These are phyloP conservation scores for Hanseniaspora uvarum DNA, from an alignment of 1,139 yeast species.

Conservation along the genomic window DNA sequence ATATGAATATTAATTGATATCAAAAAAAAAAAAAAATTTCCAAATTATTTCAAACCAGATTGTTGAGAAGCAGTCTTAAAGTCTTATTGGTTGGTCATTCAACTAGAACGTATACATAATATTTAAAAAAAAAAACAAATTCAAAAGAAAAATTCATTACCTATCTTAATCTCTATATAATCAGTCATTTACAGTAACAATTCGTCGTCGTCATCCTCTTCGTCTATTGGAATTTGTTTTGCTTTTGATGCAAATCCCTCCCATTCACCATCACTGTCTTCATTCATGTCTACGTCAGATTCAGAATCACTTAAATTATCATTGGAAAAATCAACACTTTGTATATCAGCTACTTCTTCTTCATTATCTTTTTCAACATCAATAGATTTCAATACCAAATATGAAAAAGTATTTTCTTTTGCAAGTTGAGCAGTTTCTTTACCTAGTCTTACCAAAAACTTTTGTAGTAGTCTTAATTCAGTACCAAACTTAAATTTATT, in stretches of 20 bases:
- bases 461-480: constrained; percentile 59
- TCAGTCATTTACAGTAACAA: neutral
- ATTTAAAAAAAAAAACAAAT: no score
- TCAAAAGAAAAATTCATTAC: neutral
- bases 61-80: no score
- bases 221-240: constrained; percentile 22
- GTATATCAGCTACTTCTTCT: constrained; percentile 24
- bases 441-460: constrained; percentile 64
- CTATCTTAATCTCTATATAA: neutral
- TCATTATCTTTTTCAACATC: constrained; percentile 28
- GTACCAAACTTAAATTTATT: constrained; percentile 58
- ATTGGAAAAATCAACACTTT: constrained; percentile 24
- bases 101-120: no score
- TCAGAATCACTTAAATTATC: constrained; percentile 26
- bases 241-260: constrained; percentile 26
- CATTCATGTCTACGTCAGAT: constrained; percentile 22
- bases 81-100: no score
- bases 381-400: constrained; percentile 36
- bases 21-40: no score
- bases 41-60: no score
- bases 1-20: no score
- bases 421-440: constrained; percentile 57
- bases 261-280: constrained; percentile 30
- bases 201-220: constrained; percentile 17
- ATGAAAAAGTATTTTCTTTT: constrained; percentile 46